Base-by-base conservation (phyloP, 257 asterid species). In the Pogostemon cablin region DNA sequence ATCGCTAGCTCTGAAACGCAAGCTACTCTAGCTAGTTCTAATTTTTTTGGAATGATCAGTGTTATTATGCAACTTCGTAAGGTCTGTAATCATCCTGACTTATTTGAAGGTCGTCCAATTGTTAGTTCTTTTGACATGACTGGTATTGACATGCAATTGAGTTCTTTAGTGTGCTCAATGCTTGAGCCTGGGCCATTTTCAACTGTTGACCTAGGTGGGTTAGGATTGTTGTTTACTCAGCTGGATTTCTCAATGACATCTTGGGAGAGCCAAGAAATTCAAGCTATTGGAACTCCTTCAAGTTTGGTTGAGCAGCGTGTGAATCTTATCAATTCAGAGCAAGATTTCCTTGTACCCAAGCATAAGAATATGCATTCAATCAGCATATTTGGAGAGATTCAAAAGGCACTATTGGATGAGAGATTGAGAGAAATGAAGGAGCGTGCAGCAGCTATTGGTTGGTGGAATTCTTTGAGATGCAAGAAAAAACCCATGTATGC, bases 1-100 rank as follows among this genome's bases (percentile, higher is more conserved):
- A 95, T 95, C 79, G 98, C 98, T 84, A 95, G 98, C 81, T 87
- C 99, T 57, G 99, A 95, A 81, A 95, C 99, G 3, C 99, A 95
- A 82, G 96, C 98, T 49, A 95, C 99, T 65, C 86, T 95, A 54
- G 90, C 97, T 65, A 95, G 96, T 86, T 44, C 97, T 46, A 95
- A 89, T 78, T 95, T 82, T 75, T 95, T 95, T 82, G 99, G 96
- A 72, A 95, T 95, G 98, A 91, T 95, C 71, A 87, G 99, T 76
- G 93, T 95, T 49, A 95, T 95, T 68, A 95, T 95, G 99, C 99
- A 95, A 80, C 98, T 95, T 68, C 99, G 99, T 66, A 95, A 95
- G 80, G 99, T 95, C 79, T 95, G 99, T 86, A 95, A 95, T 79
- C 99, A 95, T 78, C 99, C 99, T 73, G 99, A 95, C 86, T 81